Evolutionary conservation across 306 rosid species (phyloP).

Genomic region (Senna tora): DNA sequence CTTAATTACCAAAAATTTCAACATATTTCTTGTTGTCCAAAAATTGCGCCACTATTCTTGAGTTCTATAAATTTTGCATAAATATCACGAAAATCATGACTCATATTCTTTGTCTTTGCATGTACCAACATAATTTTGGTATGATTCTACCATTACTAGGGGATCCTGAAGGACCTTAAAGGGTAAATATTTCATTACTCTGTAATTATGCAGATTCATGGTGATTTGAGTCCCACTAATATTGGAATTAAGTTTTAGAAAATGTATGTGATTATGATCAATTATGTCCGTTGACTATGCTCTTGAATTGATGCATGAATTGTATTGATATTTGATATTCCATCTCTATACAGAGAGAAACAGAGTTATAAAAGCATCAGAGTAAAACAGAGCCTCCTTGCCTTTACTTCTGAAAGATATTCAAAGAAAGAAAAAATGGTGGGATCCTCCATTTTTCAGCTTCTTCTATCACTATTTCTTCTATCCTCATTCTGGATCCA

Average conservation of each 20-base stretch:
- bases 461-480: constrained; percentile 33
- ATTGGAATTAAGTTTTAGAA: background rate
- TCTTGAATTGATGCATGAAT: background rate
- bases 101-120: background rate
- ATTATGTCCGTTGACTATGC: background rate
- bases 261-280: background rate
- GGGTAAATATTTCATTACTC: background rate
- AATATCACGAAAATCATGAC: background rate
- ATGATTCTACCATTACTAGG: background rate
- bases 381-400: background rate
- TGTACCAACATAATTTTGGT: background rate
- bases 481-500: constrained; percentile 23
- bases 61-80: background rate
- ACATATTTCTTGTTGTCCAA: background rate
- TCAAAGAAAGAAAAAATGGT: background rate
- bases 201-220: no score
- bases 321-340: background rate
- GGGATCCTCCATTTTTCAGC: constrained; percentile 18
- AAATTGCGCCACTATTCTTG: background rate
- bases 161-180: background rate
- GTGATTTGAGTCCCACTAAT: background rate
- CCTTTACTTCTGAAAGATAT: background rate
- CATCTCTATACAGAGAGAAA: background rate
- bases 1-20: background rate
- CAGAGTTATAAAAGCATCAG: background rate